Evolutionary conservation across 2,329 filamentous ascomycete genomes (phyloP), one percentile per base, ranked within the genome.

Genomic region (Ophioceras dolichostomum): DNA sequence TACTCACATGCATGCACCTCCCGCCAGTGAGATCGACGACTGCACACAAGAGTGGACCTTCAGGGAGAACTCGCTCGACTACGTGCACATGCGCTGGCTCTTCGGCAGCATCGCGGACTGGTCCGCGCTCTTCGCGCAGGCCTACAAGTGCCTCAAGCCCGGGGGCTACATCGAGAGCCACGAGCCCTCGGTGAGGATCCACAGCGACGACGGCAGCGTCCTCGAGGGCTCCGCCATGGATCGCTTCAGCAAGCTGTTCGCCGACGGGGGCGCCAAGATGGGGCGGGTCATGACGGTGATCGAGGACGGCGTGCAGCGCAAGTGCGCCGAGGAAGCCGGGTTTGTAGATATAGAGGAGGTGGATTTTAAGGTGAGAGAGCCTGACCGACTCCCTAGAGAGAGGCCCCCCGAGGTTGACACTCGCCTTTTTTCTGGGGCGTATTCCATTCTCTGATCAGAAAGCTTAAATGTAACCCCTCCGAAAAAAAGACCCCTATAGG

Each of bases 21-120:
- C 17, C 4, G n/a, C 10, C 41, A 50, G 50, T 34, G 46, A 77
- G 41, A 68, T 80, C 32, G 77, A 81, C 47, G 75, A 82, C 48
- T 69, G 71, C 34, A 71, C 72, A 41, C 61, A 49, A 6, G 56
- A 58, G 0, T 65, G 61, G 60, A 73, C 57, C 53, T 73, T 58
- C 49, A 14, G 40, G 43, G 66, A 42, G 43, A 60, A 43, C 40
- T 41, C 43, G 16, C 71, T 75, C 46, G 74, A 79, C 53, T 75
- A 66, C 47, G 66, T 79, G 41, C 74, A 76, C 49, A 67, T 67
- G 5, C 65, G 68, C 35, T 59, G 69, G 43, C 56, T 76, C 44
- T 54, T 63, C 3, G 73, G 73, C 30, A 63, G 63, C 40, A 63
- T 76, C 42, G 51, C 59, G 5, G 70, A 73, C 41, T 76, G 70